These are phyloP conservation scores for Cutaneotrichosporon daszewskae DNA, from an alignment of 1,284 basidiomycete species.

Conservation along the genomic window DNA sequence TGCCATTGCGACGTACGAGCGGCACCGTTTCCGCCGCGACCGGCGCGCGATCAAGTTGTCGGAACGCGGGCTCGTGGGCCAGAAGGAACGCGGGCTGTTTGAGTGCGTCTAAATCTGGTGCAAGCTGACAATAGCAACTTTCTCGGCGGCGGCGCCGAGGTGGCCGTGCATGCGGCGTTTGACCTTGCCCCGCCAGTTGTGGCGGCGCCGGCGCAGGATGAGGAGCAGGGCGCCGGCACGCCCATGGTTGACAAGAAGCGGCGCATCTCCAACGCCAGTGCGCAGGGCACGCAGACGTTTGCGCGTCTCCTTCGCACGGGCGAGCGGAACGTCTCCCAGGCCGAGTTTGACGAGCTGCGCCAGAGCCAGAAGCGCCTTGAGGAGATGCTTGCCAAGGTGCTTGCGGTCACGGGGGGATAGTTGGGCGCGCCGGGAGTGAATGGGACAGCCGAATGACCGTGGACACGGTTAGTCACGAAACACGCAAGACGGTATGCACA, in stretches of 20 bases:
- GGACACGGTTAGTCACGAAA: not conserved
- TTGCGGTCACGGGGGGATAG: constrained; percentile 15
- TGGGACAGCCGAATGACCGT: not conserved
- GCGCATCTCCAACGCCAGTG: constrained; percentile 9
- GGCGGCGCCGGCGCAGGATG: not conserved
- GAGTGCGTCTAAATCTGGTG: not conserved
- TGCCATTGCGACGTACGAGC: constrained; percentile 72
- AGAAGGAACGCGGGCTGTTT: constrained; percentile 1
- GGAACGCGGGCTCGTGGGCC: constrained; percentile 20
- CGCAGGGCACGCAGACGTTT: constrained; percentile 1
- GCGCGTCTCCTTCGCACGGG: not conserved
- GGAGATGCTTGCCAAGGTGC: constrained; percentile 29
- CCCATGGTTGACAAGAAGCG: not conserved
- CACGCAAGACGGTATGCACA: too few species aligned
- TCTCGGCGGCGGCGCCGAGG: constrained; percentile 37
- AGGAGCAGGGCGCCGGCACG: not conserved
- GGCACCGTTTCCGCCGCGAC: constrained; percentile 45
- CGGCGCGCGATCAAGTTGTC: constrained; percentile 23
- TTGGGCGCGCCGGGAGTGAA: not conserved
- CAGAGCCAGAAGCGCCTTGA: constrained; percentile 36
- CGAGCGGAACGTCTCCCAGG: constrained; percentile 1
- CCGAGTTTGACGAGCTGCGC: constrained; percentile 31
- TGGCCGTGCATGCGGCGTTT: constrained; percentile 41
- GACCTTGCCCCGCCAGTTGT: constrained; percentile 29
- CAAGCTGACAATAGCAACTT: constrained; percentile 20